Evolutionary conservation across 208 protist species (phyloP).

Genomic region (Blechomonas ayalai): DNA sequence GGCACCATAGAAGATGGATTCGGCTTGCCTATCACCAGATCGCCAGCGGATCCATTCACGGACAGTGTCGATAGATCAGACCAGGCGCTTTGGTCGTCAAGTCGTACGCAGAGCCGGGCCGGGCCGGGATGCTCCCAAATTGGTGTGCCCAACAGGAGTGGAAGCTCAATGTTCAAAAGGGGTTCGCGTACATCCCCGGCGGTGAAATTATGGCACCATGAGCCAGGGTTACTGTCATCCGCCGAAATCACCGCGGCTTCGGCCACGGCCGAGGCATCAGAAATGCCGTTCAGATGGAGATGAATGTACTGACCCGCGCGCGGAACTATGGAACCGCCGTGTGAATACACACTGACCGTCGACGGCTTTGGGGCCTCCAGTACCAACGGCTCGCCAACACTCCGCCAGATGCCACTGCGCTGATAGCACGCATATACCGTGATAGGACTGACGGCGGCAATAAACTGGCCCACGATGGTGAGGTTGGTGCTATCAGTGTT

Average conservation of each 20-base stretch:
- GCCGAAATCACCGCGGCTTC: slow-evolving; percentile 40
- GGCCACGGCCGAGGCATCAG: not conserved
- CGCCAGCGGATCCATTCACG: slow-evolving; percentile 17
- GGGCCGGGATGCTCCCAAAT: slow-evolving; percentile 56
- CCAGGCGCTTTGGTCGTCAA: slow-evolving; percentile 27
- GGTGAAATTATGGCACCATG: slow-evolving; percentile 90
- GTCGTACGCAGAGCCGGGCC: slow-evolving; percentile 52
- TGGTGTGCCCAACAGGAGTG: slow-evolving; percentile 41
- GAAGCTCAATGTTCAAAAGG: slow-evolving; percentile 25
- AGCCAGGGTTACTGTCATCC: slow-evolving; percentile 15
- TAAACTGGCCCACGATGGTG: slow-evolving; percentile 67
- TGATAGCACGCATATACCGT: slow-evolving; percentile 64
- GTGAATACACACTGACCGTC: slow-evolving; percentile 20
- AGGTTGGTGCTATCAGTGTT: slow-evolving; percentile 25
- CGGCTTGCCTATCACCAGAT: slow-evolving; percentile 27
- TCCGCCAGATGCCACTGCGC: slow-evolving; percentile 41
- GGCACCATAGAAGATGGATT: slow-evolving; percentile 55
- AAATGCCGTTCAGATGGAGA: slow-evolving; percentile 28
- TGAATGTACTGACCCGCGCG: slow-evolving; percentile 74
- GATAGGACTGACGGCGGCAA: slow-evolving; percentile 9
- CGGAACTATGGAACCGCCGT: slow-evolving; percentile 12
- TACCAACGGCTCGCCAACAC: slow-evolving; percentile 41
- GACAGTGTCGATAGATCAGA: slow-evolving; percentile 46
- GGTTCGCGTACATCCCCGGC: slow-evolving; percentile 38
- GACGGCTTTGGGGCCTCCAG: slow-evolving; percentile 34